phyloP scores from a whole-genome alignment of 2,329 filamentous ascomycete genomes.

The Calonectria leucothoes region DNA sequence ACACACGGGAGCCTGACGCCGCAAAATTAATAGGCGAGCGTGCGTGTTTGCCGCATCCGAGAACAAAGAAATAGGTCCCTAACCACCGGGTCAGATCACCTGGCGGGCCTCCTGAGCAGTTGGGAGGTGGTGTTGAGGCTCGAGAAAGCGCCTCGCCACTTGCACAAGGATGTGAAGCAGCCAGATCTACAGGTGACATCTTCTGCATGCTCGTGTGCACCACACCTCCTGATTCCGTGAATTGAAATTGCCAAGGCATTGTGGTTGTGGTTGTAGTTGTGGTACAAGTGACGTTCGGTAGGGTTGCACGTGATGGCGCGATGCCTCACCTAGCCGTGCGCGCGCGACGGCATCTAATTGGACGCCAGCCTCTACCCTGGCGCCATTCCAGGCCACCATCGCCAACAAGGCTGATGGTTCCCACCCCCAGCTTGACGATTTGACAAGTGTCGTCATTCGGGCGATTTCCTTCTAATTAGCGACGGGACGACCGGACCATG shows the following conservation, averaged over 20 bases:
- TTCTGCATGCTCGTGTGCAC: neutral
- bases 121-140: neutral
- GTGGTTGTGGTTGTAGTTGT: too few relatives aligned
- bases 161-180: neutral
- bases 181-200: too few relatives aligned
- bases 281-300: neutral
- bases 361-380: slow-evolving; percentile 12
- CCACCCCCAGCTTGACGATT: slow-evolving; percentile 27
- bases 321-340: slow-evolving; percentile 14
- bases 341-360: slow-evolving; percentile 26
- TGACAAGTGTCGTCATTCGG: slow-evolving; percentile 37
- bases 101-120: neutral
- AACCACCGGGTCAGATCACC: slow-evolving; percentile 22
- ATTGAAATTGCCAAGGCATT: neutral
- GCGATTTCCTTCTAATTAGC: slow-evolving; percentile 1
- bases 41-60: slow-evolving; percentile 38
- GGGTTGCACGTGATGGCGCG: slow-evolving; percentile 26
- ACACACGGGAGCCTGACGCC: neutral
- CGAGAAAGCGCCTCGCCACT: neutral
- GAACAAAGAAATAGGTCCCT: slow-evolving; percentile 42
- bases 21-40: slow-evolving; percentile 25
- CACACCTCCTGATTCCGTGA: neutral
- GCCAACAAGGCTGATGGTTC: slow-evolving; percentile 37
- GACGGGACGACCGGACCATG: slow-evolving; percentile 13
- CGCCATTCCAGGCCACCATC: slow-evolving; percentile 29